Evolutionary conservation across 2,329 filamentous ascomycete species (phyloP).

Genomic region (Seiridium cupressi): DNA sequence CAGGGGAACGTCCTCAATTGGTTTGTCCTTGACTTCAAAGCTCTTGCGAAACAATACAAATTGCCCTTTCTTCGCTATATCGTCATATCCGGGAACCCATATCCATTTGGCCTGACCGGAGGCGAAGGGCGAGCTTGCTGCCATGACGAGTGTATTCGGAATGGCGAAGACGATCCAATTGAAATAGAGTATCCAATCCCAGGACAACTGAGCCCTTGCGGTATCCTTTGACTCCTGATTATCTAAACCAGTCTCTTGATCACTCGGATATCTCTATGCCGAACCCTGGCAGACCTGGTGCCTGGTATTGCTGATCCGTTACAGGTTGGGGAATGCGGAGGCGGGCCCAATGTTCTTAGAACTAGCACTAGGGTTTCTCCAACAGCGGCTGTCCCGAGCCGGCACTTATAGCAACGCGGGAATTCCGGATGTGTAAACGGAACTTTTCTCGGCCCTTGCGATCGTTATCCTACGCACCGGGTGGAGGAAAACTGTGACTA

Average conservation of each 20-base stretch:
- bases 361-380: neutral
- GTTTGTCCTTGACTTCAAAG: neutral
- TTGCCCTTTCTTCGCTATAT: neutral
- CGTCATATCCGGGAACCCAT: slow-evolving; percentile 6
- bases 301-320: neutral
- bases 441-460: neutral
- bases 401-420: neutral
- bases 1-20: slow-evolving; percentile 6
- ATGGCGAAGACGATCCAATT: neutral
- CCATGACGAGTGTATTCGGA: neutral
- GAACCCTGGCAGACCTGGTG: neutral
- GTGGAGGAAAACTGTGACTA: neutral
- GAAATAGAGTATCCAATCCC: neutral
- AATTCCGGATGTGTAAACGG: neutral
- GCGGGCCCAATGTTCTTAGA: neutral
- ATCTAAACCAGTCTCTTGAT: neutral
- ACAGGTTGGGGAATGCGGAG: neutral
- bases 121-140: slow-evolving; percentile 1
- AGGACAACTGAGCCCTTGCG: neutral
- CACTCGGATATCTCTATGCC: neutral
- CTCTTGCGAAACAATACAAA: slow-evolving; percentile 4
- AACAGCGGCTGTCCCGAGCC: slow-evolving; percentile 1
- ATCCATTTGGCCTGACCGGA: slow-evolving; percentile 7
- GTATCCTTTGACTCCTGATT: neutral
- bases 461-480: neutral